Conservation (phyloP, 2,329 filamentous ascomycete species). For the Ophiognomonia clavigignenti-juglandacearum region DNA sequence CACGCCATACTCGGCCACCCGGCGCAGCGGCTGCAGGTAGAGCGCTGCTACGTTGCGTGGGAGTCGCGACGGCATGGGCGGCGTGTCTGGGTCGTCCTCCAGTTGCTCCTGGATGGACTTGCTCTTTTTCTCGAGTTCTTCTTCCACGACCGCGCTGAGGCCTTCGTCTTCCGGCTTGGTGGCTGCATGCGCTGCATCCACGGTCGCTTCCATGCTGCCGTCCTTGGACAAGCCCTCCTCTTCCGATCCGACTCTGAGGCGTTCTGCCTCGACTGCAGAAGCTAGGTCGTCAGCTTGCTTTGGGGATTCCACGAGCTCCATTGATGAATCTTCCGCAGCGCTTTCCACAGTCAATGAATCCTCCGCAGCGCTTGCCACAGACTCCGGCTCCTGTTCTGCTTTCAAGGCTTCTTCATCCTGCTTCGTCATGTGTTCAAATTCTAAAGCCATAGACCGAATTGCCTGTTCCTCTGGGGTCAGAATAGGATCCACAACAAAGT, state of each 20-base stretch:
- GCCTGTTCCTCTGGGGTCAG: background rate
- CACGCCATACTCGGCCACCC: conserved; percentile 68
- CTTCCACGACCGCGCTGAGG: background rate
- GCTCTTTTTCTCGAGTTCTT: too few species aligned
- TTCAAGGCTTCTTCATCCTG: background rate
- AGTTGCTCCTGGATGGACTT: too few species aligned
- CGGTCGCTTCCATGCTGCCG: background rate
- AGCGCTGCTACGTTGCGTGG: conserved; percentile 80
- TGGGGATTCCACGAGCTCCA: too few species aligned
- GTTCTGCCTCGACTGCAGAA: too few species aligned
- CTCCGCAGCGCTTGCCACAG: background rate
- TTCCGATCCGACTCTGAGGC: too few species aligned
- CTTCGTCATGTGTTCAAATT: background rate
- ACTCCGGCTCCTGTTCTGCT: background rate
- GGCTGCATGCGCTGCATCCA: background rate
- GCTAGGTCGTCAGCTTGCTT: too few species aligned
- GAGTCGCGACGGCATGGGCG: conserved; percentile 43
- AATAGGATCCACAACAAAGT: background rate
- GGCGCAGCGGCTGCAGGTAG: conserved; percentile 79
- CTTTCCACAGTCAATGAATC: background rate
- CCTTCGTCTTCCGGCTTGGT: conserved; percentile 1
- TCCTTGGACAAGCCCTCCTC: background rate
- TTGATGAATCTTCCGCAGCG: too few species aligned
- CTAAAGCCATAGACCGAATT: background rate
- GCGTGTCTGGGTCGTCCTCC: too few species aligned